phyloP scores from a whole-genome alignment of 805 yeast species.

The Saccharomycopsis sp. region DNA sequence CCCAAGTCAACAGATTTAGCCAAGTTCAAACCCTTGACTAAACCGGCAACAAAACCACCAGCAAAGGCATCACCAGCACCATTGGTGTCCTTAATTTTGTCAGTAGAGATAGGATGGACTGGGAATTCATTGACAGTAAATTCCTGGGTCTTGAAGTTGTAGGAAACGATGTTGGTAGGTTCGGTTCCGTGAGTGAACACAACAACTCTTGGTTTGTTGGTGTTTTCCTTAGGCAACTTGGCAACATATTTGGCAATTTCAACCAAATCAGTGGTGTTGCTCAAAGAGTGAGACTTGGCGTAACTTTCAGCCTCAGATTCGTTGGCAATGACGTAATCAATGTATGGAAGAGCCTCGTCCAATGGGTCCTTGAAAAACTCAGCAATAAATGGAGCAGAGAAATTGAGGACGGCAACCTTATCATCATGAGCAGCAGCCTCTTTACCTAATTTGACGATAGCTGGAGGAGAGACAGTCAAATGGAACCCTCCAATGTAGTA shows the following conservation, averaged over 20 bases:
- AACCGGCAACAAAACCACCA: constrained; percentile 89
- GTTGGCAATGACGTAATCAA: constrained; percentile 89
- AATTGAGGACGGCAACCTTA: constrained; percentile 75
- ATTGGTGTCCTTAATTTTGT: constrained; percentile 81
- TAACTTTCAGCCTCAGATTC: constrained; percentile 96
- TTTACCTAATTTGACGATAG: constrained; percentile 81
- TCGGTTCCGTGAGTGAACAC: constrained; percentile 94
- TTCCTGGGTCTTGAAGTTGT: constrained; percentile 42
- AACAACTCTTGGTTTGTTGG: constrained; percentile 69
- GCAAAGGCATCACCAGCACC: constrained; percentile 84
- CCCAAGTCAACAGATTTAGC: constrained; percentile 64
- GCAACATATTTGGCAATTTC: constrained; percentile 83
- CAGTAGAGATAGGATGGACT: constrained; percentile 64
- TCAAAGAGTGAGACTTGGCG: constrained; percentile 75
- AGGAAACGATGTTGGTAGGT: constrained; percentile 73
- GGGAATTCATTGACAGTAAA: constrained; percentile 47
- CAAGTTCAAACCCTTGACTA: constrained; percentile 65
- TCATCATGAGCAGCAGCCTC: constrained; percentile 77
- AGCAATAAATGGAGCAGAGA: constrained; percentile 95
- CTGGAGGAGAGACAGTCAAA: constrained; percentile 94
- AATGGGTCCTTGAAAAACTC: constrained; percentile 91
- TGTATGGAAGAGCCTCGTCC: constrained; percentile 73
- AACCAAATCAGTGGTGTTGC: constrained; percentile 48
- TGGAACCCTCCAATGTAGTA: constrained; percentile 99
- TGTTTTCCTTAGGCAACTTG: constrained; percentile 65